Evolutionary conservation across 495 filamentous ascomycete genomes (phyloP).

Genomic region (Podospora sp.): DNA sequence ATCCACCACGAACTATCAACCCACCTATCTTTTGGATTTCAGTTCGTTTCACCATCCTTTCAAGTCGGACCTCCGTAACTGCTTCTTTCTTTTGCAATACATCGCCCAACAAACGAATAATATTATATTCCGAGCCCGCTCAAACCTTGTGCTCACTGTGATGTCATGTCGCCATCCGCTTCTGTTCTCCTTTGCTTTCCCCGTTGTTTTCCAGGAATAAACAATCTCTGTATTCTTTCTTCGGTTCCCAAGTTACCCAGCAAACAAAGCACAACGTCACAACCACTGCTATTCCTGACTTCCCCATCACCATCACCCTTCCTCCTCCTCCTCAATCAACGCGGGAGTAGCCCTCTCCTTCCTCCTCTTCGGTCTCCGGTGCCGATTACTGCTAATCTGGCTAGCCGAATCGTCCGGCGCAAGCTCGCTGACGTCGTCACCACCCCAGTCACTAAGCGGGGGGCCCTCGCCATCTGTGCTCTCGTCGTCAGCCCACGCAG

Average conservation of each 20-base stretch:
- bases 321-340: constrained; percentile 76
- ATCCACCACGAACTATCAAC: too few species aligned
- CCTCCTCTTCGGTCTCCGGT: constrained; percentile 69
- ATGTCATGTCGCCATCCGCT: background rate
- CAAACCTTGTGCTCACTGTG: background rate
- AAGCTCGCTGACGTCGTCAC: constrained; percentile 72
- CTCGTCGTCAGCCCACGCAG: constrained; percentile 51
- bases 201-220: background rate
- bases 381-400: constrained; percentile 78
- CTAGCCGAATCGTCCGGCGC: constrained; percentile 77
- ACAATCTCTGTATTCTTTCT: background rate
- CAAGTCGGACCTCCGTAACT: background rate
- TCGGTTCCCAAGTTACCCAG: background rate
- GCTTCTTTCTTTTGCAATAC: background rate
- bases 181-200: background rate
- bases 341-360: constrained; percentile 80
- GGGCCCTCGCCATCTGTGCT: constrained; percentile 49
- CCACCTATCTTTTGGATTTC: background rate
- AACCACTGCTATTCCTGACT: background rate
- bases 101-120: background rate
- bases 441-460: constrained; percentile 61
- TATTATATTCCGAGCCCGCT: background rate
- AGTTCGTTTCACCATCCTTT: background rate
- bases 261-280: background rate
- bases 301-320: constrained; percentile 11